These are phyloP conservation scores for Candida ipomoeae DNA, from an alignment of 805 yeast genomes.

Conservation along the genomic window DNA sequence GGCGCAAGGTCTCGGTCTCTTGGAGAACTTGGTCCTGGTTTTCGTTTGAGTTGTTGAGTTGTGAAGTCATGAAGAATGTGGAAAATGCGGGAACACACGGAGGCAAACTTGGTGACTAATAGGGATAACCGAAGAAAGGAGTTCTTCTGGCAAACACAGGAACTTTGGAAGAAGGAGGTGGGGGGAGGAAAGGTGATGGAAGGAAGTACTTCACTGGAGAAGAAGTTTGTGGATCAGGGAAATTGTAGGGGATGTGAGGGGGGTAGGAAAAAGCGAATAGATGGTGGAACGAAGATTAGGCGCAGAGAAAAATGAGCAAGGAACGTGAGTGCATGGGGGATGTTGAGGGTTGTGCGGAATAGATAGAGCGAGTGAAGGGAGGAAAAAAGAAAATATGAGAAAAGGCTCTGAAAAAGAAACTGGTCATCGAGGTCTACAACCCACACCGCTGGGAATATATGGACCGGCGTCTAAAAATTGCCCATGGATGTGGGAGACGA, in stretches of 20 bases:
- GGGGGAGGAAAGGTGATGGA: background rate
- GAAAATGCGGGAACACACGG: background rate
- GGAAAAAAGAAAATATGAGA: constrained; percentile 1
- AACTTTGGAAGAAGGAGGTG: background rate
- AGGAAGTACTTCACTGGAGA: background rate
- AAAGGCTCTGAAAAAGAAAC: constrained; percentile 2
- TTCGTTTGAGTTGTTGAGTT: constrained; percentile 28
- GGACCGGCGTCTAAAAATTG: background rate
- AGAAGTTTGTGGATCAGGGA: constrained; percentile 1
- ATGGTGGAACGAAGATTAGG: background rate
- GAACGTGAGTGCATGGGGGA: constrained; percentile 2
- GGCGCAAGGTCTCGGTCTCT: constrained; percentile 29
- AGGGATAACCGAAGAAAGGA: background rate
- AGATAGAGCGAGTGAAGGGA: background rate
- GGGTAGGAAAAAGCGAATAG: background rate
- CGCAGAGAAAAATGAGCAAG: constrained; percentile 7
- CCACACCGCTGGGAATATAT: background rate
- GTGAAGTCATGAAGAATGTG: constrained; percentile 25
- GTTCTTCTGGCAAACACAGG: background rate
- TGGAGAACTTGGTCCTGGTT: constrained; percentile 31
- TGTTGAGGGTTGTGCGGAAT: constrained; percentile 4
- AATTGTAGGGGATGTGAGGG: background rate
- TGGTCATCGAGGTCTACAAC: constrained; percentile 1
- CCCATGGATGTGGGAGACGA: background rate
- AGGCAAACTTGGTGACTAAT: constrained; percentile 2